Evolutionary conservation across 768 basidiomycete genomes (phyloP).

Genomic region (Kwoniella sp.): DNA sequence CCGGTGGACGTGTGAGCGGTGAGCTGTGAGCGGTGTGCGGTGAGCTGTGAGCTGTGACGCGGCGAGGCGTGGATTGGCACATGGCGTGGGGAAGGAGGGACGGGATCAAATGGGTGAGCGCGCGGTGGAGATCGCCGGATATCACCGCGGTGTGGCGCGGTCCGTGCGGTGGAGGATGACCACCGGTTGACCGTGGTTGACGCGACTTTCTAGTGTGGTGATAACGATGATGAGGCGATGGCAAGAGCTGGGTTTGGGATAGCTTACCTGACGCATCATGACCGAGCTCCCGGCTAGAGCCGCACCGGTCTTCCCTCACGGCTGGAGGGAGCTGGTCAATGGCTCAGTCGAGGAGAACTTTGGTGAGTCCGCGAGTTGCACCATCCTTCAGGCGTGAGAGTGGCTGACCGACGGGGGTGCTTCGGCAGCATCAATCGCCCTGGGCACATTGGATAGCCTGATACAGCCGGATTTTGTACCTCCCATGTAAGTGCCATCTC

Average conservation of each 20-base stretch:
- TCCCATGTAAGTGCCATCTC: slow-evolving; percentile 7
- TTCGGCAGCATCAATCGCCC: slow-evolving; percentile 13
- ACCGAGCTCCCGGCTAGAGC: not conserved
- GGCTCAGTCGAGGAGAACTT: slow-evolving; percentile 23
- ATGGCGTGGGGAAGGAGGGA: not conserved
- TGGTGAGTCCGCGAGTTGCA: slow-evolving; percentile 6
- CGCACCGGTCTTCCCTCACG: slow-evolving; percentile 9
- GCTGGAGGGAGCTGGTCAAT: slow-evolving; percentile 21
- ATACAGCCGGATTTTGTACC: slow-evolving; percentile 17
- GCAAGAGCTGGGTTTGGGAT: too few species aligned
- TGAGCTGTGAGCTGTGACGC: too few species aligned
- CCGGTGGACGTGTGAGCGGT: too few species aligned
- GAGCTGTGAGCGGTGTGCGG: too few species aligned
- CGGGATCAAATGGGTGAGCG: too few species aligned
- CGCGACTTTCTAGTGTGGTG: too few species aligned
- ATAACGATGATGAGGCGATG: not conserved
- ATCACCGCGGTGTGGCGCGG: too few species aligned
- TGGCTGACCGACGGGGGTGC: too few species aligned
- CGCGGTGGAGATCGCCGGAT: too few species aligned
- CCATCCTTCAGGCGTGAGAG: not conserved
- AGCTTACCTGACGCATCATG: not conserved
- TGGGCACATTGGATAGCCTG: slow-evolving; percentile 8
- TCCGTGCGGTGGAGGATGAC: too few species aligned
- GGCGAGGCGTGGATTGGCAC: too few species aligned
- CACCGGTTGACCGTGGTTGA: too few species aligned